phyloP scores from a whole-genome alignment of 345 rosid genomes.

The Raphanus raphanistrum region DNA sequence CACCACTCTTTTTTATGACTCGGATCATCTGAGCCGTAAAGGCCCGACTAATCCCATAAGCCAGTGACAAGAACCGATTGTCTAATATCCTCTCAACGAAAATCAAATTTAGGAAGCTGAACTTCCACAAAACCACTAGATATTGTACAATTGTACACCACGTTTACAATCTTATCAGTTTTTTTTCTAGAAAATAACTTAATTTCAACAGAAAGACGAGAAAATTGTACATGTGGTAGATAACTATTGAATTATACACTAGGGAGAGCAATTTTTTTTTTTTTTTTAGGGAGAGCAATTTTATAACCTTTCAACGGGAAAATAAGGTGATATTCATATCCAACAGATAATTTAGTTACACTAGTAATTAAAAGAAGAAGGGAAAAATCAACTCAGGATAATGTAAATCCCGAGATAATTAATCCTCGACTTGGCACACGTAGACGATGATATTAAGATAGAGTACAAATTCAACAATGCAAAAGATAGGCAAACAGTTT shows the following conservation, averaged over 20 bases:
- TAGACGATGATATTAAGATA: conserved; percentile 24
- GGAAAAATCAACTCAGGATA: conserved; percentile 14
- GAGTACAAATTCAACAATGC: conserved; percentile 33
- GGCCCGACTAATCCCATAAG: neutral
- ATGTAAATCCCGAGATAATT: conserved; percentile 9
- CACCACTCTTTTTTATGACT: neutral
- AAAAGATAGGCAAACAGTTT: conserved; percentile 17
- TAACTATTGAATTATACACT: neutral
- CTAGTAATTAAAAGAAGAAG: conserved; percentile 29
- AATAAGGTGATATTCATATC: conserved; percentile 18
- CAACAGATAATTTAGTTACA: conserved; percentile 24
- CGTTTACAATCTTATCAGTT: neutral
- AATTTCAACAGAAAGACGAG: neutral
- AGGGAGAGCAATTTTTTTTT: neutral
- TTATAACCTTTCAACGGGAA: neutral
- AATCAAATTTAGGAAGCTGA: neutral
- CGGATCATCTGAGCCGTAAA: too few relatives aligned
- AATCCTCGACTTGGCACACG: conserved; percentile 36
- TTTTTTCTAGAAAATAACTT: neutral
- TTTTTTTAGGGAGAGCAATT: neutral
- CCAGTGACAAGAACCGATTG: neutral
- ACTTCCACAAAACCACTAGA: neutral
- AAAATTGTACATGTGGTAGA: neutral
- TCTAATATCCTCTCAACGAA: too few relatives aligned
- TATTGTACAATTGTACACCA: neutral